Conservation (phyloP, 2,329 filamentous ascomycete species). For the Zarea fungicola region DNA sequence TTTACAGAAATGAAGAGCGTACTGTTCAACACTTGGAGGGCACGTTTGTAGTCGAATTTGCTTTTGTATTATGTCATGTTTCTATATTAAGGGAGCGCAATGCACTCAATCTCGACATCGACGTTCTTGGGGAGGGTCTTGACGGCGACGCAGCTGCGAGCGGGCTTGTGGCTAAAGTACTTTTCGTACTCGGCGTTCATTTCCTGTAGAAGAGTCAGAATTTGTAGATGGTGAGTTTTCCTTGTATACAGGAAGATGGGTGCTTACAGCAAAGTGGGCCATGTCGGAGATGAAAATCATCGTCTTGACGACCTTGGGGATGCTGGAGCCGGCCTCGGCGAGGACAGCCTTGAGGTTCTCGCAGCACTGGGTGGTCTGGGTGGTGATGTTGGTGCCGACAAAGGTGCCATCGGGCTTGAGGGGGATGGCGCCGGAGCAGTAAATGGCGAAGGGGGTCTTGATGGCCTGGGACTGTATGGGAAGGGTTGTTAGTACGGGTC, state of each 20-base stretch:
- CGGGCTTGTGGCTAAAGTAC: conserved; percentile 78
- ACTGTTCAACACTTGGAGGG: neutral
- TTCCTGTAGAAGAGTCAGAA: conserved; percentile 35
- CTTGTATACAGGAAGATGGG: conserved; percentile 1
- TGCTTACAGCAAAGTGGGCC: conserved; percentile 67
- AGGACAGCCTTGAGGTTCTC: conserved; percentile 82
- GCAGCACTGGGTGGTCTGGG: conserved; percentile 60
- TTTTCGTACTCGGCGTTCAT: conserved; percentile 85
- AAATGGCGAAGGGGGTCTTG: conserved; percentile 60
- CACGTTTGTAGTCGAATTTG: neutral
- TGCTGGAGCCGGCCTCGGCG: conserved; percentile 69
- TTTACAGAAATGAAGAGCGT: neutral
- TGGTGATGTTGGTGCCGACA: conserved; percentile 53
- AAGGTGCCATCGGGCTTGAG: conserved; percentile 51
- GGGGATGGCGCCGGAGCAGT: conserved; percentile 71
- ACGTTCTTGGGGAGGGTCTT: conserved; percentile 83
- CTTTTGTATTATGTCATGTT: neutral
- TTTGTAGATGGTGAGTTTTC: neutral
- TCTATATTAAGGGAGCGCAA: conserved; percentile 59
- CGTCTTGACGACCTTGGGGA: conserved; percentile 83
- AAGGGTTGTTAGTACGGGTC: conserved; percentile 16
- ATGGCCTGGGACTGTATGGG: conserved; percentile 55
- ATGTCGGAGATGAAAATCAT: conserved; percentile 90
- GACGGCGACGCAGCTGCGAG: conserved; percentile 85
- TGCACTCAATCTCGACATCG: conserved; percentile 85